Percentiles rank a stretch among this genome's conserved stretches.
Conservation (phyloP, 2,329 filamentous ascomycete species). For the Neoarthrinium moseri region DNA sequence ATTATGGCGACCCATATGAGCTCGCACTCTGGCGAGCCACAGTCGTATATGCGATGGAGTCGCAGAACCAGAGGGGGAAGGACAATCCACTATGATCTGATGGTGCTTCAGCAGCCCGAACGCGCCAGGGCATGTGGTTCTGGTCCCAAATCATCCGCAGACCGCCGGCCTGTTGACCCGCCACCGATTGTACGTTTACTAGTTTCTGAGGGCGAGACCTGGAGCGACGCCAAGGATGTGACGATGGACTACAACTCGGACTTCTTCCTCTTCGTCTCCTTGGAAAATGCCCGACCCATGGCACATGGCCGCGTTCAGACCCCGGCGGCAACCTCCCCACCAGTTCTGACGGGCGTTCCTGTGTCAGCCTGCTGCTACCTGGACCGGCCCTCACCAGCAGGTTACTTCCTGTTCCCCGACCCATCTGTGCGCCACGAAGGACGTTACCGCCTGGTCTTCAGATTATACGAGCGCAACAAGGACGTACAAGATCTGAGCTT, state of each 20-base stretch:
- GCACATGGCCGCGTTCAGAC: conserved; percentile 75
- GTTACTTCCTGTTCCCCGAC: conserved; percentile 98
- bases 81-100: conserved; percentile 76
- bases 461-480: conserved; percentile 91
- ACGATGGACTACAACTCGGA: conserved; percentile 94
- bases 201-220: conserved; percentile 71
- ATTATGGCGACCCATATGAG: conserved; percentile 4
- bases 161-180: conserved; percentile 89
- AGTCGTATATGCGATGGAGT: conserved; percentile 6
- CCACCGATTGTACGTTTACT: conserved; percentile 91
- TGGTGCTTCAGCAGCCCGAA: conserved; percentile 90
- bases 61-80: conserved; percentile 73
- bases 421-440: conserved; percentile 95
- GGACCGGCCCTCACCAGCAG: conserved; percentile 75
- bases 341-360: conserved; percentile 89
- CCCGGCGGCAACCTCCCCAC: conserved; percentile 66
- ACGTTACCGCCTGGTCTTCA: conserved; percentile 86
- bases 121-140: conserved; percentile 93
- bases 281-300: conserved; percentile 82
- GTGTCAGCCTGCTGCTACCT: conserved; percentile 96
- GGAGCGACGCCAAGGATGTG: conserved; percentile 63
- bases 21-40: neutral
- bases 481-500: conserved; percentile 75
- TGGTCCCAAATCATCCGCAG: conserved; percentile 87
- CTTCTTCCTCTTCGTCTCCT: conserved; percentile 93